Percentiles rank a stretch among this genome's conserved stretches.
Evolutionary conservation across 305 asterid species (phyloP).

Genomic region (Salvia sclarea): DNA sequence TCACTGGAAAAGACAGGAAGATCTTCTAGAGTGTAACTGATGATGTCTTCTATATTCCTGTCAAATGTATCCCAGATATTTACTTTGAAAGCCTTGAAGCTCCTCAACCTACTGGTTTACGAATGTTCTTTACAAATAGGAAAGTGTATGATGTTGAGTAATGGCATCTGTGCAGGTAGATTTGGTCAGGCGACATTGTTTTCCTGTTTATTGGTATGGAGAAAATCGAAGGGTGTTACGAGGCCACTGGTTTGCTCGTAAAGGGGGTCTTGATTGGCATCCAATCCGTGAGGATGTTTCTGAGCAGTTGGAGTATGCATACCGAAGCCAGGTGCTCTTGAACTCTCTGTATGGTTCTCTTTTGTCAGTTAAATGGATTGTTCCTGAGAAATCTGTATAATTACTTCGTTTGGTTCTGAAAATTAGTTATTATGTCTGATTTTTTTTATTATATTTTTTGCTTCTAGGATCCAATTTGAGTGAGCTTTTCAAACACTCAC

Average conservation of each 20-base stretch:
- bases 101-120: not conserved
- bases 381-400: not conserved
- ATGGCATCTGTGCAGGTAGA: conserved; percentile 65
- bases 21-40: not conserved
- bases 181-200: conserved; percentile 83
- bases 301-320: conserved; percentile 97
- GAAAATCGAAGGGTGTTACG: conserved; percentile 88
- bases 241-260: conserved; percentile 99
- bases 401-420: conserved; percentile 3
- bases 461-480: not conserved
- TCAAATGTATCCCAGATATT: not conserved
- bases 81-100: conserved; percentile 9
- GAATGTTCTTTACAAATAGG: not conserved
- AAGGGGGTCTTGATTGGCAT: conserved; percentile 96
- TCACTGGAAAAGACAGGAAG: not conserved
- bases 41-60: not conserved
- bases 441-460: not conserved
- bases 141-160: conserved; percentile 20
- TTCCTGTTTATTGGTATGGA: conserved; percentile 98
- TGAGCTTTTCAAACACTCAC: conserved; percentile 10
- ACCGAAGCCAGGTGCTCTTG: conserved; percentile 72
- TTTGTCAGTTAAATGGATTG: conserved; percentile 20
- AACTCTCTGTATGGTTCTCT: conserved; percentile 22
- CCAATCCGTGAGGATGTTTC: conserved; percentile 95
- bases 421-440: not conserved